Evolutionary conservation across 345 rosid species (phyloP), one percentile per base, ranked within the genome.

Genomic region (Salix brachista): DNA sequence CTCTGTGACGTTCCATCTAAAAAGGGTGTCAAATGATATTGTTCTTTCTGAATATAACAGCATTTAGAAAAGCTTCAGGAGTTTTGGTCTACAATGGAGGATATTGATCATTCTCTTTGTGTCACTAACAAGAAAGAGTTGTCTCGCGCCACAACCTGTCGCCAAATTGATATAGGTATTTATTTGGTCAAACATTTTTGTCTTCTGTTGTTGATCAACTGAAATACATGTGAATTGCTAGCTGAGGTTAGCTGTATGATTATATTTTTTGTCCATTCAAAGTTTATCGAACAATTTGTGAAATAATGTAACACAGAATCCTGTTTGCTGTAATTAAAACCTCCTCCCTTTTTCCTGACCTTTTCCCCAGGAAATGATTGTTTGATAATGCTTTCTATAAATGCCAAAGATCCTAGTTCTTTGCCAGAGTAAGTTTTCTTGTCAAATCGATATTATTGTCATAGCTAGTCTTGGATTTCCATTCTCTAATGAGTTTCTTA

Each of bases 21-120:
- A 58, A 77, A 32, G 39, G 21, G 34, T 56, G 26, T 69, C 67
- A 42, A 13, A 19, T 18, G 56, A 42, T 42, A 32, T 26, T 23
- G 23, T 76, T 73, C 4, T 69, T 8, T 61, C 26, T 23, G 42
- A 69, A 52, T 41, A 17, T 68, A 69, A 42, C 75, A 91, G 95
- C 97, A 94, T 87, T 67, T 91, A 81, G 87, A 88, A 77, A 85
- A 69, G 72, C 91, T 94, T 77, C 88, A 86, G 79, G 90, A 88
- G 71, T 89, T 89, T 77, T 94, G 96, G 96, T 88, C 90, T 72
- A 84, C 89, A 72, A 82, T 94, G 85, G 94, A 92, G 26, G 94
- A 89, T 42, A 90, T 94, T 64, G 97, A 94, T 75, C 80, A 83
- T 61, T 89, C 89, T 78, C 87, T 94, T 48, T 84, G 84, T 80